These are phyloP conservation scores for Chlorociboria aeruginascens DNA, from an alignment of 495 filamentous ascomycete species.

Conservation along the genomic window DNA sequence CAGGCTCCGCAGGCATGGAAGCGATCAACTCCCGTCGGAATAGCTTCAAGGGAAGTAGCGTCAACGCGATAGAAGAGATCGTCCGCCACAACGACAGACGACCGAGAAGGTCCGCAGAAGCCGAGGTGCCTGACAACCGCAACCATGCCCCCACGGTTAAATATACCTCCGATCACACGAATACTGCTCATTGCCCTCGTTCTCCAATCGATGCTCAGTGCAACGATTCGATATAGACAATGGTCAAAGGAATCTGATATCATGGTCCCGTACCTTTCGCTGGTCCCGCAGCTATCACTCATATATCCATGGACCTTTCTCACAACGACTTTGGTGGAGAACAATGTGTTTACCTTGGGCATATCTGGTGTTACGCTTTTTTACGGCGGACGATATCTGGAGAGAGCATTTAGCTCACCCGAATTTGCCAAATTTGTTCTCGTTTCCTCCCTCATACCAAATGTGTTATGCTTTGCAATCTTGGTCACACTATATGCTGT, in stretches of 20 bases:
- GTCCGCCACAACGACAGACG: too few relatives aligned
- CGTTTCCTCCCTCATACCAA: slow-evolving; percentile 66
- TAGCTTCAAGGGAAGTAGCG: too few relatives aligned
- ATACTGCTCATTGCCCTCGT: slow-evolving; percentile 62
- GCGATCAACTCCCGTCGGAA: too few relatives aligned
- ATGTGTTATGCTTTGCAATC: slow-evolving; percentile 57
- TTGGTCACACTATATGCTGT: slow-evolving; percentile 63
- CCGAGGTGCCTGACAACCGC: background rate
- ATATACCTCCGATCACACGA: slow-evolving; percentile 84
- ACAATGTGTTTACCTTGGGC: slow-evolving; percentile 77
- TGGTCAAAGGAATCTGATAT: slow-evolving; percentile 38
- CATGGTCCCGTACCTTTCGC: slow-evolving; percentile 71
- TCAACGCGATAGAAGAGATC: too few relatives aligned
- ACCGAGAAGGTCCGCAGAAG: too few relatives aligned
- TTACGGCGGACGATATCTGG: slow-evolving; percentile 89
- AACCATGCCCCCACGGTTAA: slow-evolving; percentile 73
- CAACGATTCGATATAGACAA: slow-evolving; percentile 58
- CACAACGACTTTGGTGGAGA: slow-evolving; percentile 80
- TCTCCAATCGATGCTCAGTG: slow-evolving; percentile 69
- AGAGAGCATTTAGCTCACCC: slow-evolving; percentile 87
- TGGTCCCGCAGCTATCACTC: slow-evolving; percentile 71
- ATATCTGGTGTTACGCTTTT: slow-evolving; percentile 75
- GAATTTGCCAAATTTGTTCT: slow-evolving; percentile 89
- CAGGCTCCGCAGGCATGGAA: too few relatives aligned
- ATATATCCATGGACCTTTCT: slow-evolving; percentile 90